Base-by-base conservation (phyloP, 1,139 yeast genomes). In the Zygoascus hellenicus region DNA sequence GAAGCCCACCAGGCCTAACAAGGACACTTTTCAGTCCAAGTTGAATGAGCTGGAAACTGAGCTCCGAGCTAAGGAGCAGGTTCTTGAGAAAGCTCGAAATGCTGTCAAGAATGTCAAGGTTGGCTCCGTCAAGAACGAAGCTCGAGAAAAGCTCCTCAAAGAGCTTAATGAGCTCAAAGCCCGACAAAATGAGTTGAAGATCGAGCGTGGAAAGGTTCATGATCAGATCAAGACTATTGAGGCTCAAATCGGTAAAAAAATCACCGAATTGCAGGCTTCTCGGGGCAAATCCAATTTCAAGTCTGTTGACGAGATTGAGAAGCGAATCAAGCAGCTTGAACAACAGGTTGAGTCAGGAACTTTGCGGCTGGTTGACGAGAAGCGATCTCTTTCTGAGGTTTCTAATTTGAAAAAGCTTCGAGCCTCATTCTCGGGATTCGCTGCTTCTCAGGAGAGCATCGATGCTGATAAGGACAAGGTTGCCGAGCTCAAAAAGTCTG, bases 361-460 rank as follows among this genome's bases (percentile, higher is more conserved):
- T 47, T 74, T 94, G 66, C 80, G 88, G 62, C 79, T 94, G 63
- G 97, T 90, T 47, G 96, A 92, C 55, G 99, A 94, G 75, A 84
- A 89, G 73, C 78, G 82, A 65, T 71, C 75, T 58, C 80, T 94
- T 58, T 85, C 85, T 70, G 97, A 92, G 70, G 86, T 89, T 75
- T 78, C 89, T 48, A 70, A 82, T 46, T 77, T 92, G 66, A 83
- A 94, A 69, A 88, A 87, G 70, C 72, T 84, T 63, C 80, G 82
- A 64, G 85, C 84, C 69, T 94, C 83, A 67, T 85, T 88, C 65
- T 80, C 80, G 44, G 75, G 78, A 41, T 74, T 90, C 59, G 89
- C 82, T 62, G 78, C 80, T 59, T 77, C 78, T 59, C 97, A 89
- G 73, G 78, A 78, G 58, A 76, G 82, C 45, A 83, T 92, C 64